Conservation (phyloP, 371 early-diverging fungal genomes). For the Rhizopus sp. region DNA sequence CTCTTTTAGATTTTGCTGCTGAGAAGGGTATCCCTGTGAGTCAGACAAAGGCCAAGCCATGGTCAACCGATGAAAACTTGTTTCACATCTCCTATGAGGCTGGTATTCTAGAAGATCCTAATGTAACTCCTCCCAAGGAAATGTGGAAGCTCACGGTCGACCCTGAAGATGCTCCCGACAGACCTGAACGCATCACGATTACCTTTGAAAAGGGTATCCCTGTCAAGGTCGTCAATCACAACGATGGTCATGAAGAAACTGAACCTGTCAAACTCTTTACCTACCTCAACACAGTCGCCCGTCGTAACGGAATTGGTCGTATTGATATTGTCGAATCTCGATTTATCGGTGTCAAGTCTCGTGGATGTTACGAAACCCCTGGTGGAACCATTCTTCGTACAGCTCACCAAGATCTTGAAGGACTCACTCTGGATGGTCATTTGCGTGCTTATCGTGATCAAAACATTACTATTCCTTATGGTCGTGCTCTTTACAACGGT, state of each 20-base stretch:
- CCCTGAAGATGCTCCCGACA: constrained; percentile 93
- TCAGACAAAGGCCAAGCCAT: constrained; percentile 96
- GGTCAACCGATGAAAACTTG: constrained; percentile 98
- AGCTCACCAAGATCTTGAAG: constrained; percentile 96
- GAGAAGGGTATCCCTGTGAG: constrained; percentile 91
- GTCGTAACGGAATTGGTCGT: constrained; percentile 96
- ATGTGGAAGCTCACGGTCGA: constrained; percentile 98
- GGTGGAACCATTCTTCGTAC: constrained; percentile 94
- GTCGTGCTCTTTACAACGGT: constrained; percentile 89
- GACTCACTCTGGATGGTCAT: constrained; percentile 92
- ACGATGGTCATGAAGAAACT: constrained; percentile 67
- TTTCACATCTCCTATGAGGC: constrained; percentile 98
- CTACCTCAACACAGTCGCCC: constrained; percentile 92
- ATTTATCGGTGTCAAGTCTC: constrained; percentile 97
- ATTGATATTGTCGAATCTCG: constrained; percentile 98
- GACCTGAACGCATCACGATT: constrained; percentile 92
- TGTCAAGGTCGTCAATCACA: constrained; percentile 82
- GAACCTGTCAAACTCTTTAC: constrained; percentile 87
- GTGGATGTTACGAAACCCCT: constrained; percentile 98
- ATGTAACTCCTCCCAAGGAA: constrained; percentile 91
- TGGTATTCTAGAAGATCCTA: constrained; percentile 95
- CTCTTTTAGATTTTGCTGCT: constrained; percentile 90
- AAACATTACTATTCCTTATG: constrained; percentile 77
- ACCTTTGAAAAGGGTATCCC: constrained; percentile 90
- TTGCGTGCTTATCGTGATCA: constrained; percentile 90